phyloP scores from a whole-genome alignment of 2,329 filamentous ascomycete genomes.

The Colletotrichum shisoi region DNA sequence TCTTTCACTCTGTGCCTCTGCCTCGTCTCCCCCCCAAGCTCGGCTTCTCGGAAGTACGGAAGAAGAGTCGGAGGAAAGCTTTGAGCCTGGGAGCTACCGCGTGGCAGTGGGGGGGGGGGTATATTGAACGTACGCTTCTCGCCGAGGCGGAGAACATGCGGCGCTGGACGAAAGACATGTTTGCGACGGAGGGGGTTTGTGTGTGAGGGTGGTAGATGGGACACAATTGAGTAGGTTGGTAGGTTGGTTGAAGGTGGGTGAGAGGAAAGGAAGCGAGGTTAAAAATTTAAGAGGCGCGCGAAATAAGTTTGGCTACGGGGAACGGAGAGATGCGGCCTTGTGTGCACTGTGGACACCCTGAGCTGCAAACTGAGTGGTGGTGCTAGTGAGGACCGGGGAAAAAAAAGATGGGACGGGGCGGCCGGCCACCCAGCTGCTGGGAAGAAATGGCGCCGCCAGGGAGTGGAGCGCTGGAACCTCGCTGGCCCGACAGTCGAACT shows the following conservation, averaged over 20 bases:
- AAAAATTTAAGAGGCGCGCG: slow-evolving; percentile 41
- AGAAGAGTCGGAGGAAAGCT: slow-evolving; percentile 23
- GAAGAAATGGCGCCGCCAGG: slow-evolving; percentile 8
- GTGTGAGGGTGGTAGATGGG: slow-evolving; percentile 35
- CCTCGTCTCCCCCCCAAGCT: slow-evolving; percentile 20
- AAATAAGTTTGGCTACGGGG: slow-evolving; percentile 36
- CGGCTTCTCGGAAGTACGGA: slow-evolving; percentile 35
- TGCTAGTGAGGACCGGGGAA: neutral
- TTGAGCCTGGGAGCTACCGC: slow-evolving; percentile 21
- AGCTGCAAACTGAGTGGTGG: slow-evolving; percentile 8
- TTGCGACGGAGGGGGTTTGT: slow-evolving; percentile 42
- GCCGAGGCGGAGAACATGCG: slow-evolving; percentile 83
- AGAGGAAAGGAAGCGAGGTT: slow-evolving; percentile 39
- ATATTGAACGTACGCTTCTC: slow-evolving; percentile 68
- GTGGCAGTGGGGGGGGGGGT: slow-evolving; percentile 5
- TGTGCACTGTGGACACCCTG: neutral
- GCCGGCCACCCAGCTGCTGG: slow-evolving; percentile 30
- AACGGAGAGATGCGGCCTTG: slow-evolving; percentile 22
- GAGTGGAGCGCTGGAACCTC: slow-evolving; percentile 22
- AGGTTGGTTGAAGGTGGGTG: slow-evolving; percentile 33
- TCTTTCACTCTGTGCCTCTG: neutral
- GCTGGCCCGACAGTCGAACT: slow-evolving; percentile 18
- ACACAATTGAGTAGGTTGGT: slow-evolving; percentile 17
- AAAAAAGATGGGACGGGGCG: slow-evolving; percentile 32
- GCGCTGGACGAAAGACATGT: slow-evolving; percentile 83